Percentiles rank a stretch among this genome's conserved stretches.
These are phyloP conservation scores for Puccinia brachypodii DNA, from an alignment of 1,284 basidiomycete genomes.

Conservation along the genomic window DNA sequence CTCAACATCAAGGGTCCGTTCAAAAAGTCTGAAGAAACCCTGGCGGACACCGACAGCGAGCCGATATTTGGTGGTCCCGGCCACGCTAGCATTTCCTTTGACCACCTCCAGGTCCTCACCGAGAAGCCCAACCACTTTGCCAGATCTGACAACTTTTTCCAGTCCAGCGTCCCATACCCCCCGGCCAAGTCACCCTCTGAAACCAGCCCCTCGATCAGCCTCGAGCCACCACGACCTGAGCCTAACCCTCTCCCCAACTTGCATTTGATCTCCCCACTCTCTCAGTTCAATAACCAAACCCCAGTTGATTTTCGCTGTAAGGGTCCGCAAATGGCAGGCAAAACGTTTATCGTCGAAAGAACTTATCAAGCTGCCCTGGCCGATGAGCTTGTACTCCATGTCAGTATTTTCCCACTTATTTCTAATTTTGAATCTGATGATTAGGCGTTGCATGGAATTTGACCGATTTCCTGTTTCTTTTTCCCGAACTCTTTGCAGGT, in stretches of 20 bases:
- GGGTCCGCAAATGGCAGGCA: conserved; percentile 18
- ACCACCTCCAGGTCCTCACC: conserved; percentile 1
- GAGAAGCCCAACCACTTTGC: conserved; percentile 10
- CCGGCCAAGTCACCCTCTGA: not conserved
- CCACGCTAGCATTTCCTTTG: conserved; percentile 17
- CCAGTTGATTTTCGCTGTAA: conserved; percentile 11
- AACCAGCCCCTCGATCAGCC: not conserved
- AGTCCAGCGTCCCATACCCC: not conserved
- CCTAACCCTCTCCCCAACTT: not conserved
- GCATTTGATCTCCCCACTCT: not conserved
- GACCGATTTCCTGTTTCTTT: not conserved
- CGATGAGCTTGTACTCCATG: conserved; percentile 34
- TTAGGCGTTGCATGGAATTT: not conserved
- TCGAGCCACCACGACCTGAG: not conserved
- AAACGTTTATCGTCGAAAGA: conserved; percentile 29
- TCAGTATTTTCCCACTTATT: not conserved
- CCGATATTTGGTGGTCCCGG: conserved; percentile 15
- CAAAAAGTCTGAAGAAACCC: conserved; percentile 1
- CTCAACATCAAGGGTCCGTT: conserved; percentile 34
- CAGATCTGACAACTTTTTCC: not conserved
- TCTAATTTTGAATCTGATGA: not conserved
- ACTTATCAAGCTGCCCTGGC: conserved; percentile 39
- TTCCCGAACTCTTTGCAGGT: not conserved
- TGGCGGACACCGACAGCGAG: conserved; percentile 12
- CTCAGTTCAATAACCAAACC: not conserved